Conservation (phyloP, 1,284 basidiomycete genomes). For the Meripilus lineatus region DNA sequence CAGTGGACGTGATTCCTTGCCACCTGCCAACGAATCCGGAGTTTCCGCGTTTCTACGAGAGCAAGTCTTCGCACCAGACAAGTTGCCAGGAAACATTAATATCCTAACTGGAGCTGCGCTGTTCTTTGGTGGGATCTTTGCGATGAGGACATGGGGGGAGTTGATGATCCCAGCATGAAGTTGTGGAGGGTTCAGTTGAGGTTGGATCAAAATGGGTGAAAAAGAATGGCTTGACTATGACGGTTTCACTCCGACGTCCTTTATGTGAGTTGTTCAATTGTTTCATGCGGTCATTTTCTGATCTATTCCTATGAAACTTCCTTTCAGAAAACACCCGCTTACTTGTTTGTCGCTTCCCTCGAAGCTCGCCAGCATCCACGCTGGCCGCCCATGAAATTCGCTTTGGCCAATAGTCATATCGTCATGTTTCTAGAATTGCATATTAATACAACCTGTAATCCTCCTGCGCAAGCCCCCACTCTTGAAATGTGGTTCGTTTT, state of each 20-base stretch:
- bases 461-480: too few relatives aligned
- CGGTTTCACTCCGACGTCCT: not conserved
- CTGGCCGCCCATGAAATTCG: too few relatives aligned
- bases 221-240: not conserved
- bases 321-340: too few relatives aligned
- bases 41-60: constrained; percentile 59
- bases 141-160: constrained; percentile 68
- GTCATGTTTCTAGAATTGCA: too few relatives aligned
- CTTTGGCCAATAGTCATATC: too few relatives aligned
- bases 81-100: constrained; percentile 65
- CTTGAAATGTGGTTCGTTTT: too few relatives aligned
- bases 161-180: constrained; percentile 59
- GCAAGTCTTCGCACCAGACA: constrained; percentile 66
- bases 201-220: not conserved
- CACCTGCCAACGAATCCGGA: constrained; percentile 55
- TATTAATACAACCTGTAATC: too few relatives aligned
- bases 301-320: not conserved
- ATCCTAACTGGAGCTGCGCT: constrained; percentile 57
- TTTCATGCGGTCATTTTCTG: not conserved
- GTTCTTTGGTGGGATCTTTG: constrained; percentile 63
- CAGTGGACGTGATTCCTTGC: constrained; percentile 18
- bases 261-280: not conserved
- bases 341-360: too few relatives aligned
- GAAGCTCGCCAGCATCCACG: too few relatives aligned
- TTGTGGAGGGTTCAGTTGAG: constrained; percentile 1